phyloP scores from a whole-genome alignment of 1,139 yeast species.

The Saccharomyces pastorianus region DNA sequence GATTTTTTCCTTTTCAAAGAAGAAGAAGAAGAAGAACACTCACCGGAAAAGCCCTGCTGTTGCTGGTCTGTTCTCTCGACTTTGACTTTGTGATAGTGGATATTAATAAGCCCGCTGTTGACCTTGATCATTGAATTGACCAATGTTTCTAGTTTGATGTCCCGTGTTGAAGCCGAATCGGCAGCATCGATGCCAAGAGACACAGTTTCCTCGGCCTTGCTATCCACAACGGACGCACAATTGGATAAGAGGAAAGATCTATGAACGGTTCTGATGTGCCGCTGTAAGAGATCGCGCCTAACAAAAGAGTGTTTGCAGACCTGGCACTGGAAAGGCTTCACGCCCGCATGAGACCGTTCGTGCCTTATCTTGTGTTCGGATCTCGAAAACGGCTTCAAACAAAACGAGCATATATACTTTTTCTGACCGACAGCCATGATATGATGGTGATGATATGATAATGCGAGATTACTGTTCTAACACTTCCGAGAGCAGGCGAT shows the following conservation, averaged over 20 bases:
- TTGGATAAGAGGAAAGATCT: constrained; percentile 12
- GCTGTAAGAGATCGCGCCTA: constrained; percentile 62
- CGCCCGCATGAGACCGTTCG: constrained; percentile 77
- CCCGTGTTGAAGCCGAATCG: constrained; percentile 3
- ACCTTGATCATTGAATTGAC: constrained; percentile 15
- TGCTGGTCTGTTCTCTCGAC: background rate
- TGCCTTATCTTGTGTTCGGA: constrained; percentile 79
- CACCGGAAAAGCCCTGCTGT: background rate
- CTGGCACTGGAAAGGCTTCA: constrained; percentile 70
- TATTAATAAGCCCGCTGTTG: background rate
- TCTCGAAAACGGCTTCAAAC: constrained; percentile 73
- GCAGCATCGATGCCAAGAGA: background rate
- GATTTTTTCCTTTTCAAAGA: background rate
- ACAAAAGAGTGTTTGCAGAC: constrained; percentile 69
- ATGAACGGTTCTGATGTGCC: constrained; percentile 77
- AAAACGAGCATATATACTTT: constrained; percentile 69
- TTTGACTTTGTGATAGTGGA: background rate
- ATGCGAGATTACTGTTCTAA: background rate
- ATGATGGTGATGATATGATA: background rate
- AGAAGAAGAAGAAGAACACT: background rate
- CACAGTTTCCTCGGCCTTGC: background rate
- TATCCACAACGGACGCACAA: background rate
- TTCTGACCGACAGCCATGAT: constrained; percentile 33
- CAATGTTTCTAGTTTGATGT: constrained; percentile 10
- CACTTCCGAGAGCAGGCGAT: constrained; percentile 4